Evolutionary conservation across 352 stramenopile genomes (phyloP), one percentile per base, ranked within the genome.

Genomic region (Peronospora belbahrii): DNA sequence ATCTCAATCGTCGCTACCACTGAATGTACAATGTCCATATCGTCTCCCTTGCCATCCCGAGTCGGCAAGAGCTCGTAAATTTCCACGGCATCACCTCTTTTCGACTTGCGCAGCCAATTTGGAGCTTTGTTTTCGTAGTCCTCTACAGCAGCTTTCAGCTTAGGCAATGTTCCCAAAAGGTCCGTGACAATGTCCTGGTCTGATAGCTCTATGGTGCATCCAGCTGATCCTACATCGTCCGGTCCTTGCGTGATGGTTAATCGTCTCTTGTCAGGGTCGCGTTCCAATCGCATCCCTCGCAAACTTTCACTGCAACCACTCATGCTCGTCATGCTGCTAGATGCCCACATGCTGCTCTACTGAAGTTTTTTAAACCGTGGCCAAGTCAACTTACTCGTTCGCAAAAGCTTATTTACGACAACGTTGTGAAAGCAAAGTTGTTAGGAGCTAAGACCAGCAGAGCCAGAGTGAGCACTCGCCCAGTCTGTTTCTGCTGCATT

Each of bases 1-100:
- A 85, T 65, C 43, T 80, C 67, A 10, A 62, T 74, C 30, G 64
- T 68, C 33, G 65, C 64, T 22, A 82, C 47, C 11, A 82, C 35
- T 0, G 69, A 70, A 42, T 85, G 60, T 2, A 71, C 67, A 32
- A 85, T 42, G 43, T 84, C 66, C 55, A 76, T 65, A 33, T 79
- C 71, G 44, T 70, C 65, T 17, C 55, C 59, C 31, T 55, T 52
- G 32, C 54, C 56, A 17, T 60, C 48, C 9, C 45, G 39, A 15
- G 45, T 67, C 6, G 71, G 57, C 23, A 65, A 23, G 7, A 80
- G 57, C 32, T 83, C 71, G 30, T 67, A 78, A 10, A 73, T 42
- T 38, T 81, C 63, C 7, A 83, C 66, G 11, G 57, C 31, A 14
- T 68, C 64, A 30, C 67, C 65, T 22, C 65, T 74, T 56, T 70